phyloP scores from a whole-genome alignment of 2,329 filamentous ascomycete genomes.

The Alternaria burnsii region DNA sequence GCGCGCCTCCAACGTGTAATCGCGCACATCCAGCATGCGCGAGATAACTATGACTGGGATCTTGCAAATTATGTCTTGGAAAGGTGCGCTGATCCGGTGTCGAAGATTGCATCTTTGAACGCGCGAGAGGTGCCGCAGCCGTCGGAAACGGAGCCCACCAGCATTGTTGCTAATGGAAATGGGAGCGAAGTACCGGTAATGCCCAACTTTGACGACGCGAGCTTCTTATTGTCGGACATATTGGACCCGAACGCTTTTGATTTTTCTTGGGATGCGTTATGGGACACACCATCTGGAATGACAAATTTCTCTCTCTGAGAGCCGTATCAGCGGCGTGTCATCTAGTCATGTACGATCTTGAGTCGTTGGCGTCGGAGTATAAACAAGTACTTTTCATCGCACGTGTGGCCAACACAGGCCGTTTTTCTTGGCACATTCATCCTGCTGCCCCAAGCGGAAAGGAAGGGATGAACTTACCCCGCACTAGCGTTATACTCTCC shows the following conservation, averaged over 20 bases:
- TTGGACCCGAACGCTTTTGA: constrained; percentile 48
- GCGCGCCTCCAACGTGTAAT: constrained; percentile 59
- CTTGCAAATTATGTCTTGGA: constrained; percentile 64
- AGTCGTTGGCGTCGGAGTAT: neutral
- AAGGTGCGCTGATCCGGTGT: constrained; percentile 48
- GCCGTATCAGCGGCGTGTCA: no score
- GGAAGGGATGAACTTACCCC: neutral
- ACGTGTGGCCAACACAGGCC: neutral
- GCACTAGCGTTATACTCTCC: neutral
- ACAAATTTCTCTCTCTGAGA: constrained; percentile 42
- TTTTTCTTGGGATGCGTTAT: constrained; percentile 49
- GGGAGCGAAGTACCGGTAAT: constrained; percentile 12
- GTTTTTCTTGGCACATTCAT: neutral
- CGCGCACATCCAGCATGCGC: constrained; percentile 57
- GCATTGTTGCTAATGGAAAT: constrained; percentile 17
- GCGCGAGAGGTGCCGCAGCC: constrained; percentile 29
- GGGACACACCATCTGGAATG: constrained; percentile 48
- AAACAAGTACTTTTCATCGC: neutral
- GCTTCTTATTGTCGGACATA: constrained; percentile 42
- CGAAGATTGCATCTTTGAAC: constrained; percentile 46
- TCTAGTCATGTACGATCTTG: neutral
- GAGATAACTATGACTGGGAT: constrained; percentile 63
- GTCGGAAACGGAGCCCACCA: constrained; percentile 28
- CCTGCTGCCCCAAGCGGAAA: neutral
- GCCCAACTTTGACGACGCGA: constrained; percentile 39